Conservation (phyloP, 148 eudicot genomes). For the Camellia granthamiana region DNA sequence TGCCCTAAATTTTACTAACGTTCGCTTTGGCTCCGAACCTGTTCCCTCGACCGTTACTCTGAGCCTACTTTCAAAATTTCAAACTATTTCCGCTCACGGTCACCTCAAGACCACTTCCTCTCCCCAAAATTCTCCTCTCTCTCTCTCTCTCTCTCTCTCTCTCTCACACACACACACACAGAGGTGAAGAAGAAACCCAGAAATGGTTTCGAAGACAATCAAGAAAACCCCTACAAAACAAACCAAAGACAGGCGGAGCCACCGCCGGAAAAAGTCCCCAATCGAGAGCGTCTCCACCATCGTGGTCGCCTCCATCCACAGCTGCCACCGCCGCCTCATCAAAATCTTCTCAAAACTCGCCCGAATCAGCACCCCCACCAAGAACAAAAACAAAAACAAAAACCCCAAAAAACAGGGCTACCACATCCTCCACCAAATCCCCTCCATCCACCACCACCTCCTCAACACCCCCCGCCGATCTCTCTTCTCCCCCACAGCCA, state of each 20-base stretch:
- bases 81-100: not conserved
- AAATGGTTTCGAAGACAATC: constrained; percentile 70
- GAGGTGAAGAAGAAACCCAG: not conserved
- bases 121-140: constrained; percentile 7
- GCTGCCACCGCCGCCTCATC: constrained; percentile 67
- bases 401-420: constrained; percentile 49
- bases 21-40: constrained; percentile 21
- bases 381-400: constrained; percentile 8
- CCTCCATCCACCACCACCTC: not conserved
- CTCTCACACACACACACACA: not conserved
- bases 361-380: constrained; percentile 46
- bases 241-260: constrained; percentile 37
- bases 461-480: constrained; percentile 22
- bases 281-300: constrained; percentile 35
- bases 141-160: constrained; percentile 8
- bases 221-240: constrained; percentile 67
- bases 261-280: constrained; percentile 34
- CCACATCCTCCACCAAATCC: constrained; percentile 32
- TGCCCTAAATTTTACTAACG: no score
- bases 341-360: constrained; percentile 72
- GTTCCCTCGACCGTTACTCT: constrained; percentile 14
- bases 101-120: constrained; percentile 3
- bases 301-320: constrained; percentile 46
- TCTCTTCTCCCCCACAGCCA: constrained; percentile 32
- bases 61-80: constrained; percentile 6